Conservation (phyloP, 192 early-diverging fungal species). For the Cetraspora pellucida region DNA sequence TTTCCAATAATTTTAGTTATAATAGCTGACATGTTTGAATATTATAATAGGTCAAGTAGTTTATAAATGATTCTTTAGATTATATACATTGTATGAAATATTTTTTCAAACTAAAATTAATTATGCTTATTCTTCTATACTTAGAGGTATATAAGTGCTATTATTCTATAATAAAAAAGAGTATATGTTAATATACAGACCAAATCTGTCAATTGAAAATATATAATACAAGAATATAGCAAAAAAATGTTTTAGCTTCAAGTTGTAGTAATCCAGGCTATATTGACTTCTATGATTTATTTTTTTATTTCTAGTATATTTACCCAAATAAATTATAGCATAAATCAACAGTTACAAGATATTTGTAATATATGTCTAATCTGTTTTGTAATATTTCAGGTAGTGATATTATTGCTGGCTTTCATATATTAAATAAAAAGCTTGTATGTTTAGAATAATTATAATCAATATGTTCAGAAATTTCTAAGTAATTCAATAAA, state of each 20-base stretch:
- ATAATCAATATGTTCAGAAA: background rate
- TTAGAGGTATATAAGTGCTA: too few species aligned
- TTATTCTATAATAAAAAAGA: too few species aligned
- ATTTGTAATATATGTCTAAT: background rate
- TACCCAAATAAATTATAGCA: background rate
- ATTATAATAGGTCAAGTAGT: conserved; percentile 4
- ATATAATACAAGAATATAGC: background rate
- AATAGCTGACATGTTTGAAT: conserved; percentile 12
- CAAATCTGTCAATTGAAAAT: background rate
- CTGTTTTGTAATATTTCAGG: background rate
- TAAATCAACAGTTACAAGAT: background rate
- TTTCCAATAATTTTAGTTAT: conserved; percentile 19
- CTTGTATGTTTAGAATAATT: background rate
- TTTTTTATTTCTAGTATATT: background rate
- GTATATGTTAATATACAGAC: background rate
- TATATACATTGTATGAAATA: conserved; percentile 12
- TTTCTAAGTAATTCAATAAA: background rate
- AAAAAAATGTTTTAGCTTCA: background rate
- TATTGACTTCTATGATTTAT: background rate
- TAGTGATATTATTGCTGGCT: background rate
- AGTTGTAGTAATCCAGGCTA: background rate
- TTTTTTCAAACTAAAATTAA: conserved; percentile 5
- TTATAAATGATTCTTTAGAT: background rate
- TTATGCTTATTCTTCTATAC: conserved; percentile 1
- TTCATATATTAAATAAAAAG: background rate